Base-by-base conservation (phyloP, 192 early-diverging fungal species). In the Backusella tarrabulga region DNA sequence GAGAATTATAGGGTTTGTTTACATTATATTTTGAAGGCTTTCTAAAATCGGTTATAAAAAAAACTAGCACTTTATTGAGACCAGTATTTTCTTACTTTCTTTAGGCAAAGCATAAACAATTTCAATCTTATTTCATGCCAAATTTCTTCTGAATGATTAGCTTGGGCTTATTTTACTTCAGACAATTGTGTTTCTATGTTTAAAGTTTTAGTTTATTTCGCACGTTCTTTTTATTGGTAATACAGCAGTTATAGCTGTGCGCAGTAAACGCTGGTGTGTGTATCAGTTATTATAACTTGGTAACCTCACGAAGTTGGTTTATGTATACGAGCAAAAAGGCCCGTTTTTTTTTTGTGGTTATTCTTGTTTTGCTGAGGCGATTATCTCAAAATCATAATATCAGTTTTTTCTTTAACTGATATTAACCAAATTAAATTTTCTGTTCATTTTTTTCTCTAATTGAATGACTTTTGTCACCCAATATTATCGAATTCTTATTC, bases 201-300 rank as follows among this genome's bases (percentile, higher is more conserved):
- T 63, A 29, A 63, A 63, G 56, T 63, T 63, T 29, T 29, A 63
- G 56, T 63, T 63, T 63, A 26, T 63, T 63, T 63, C 56, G 56
- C 56, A 63, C 56, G 56, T 63, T 63, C 56, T 63, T 63, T 60
- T 3, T 63, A 29, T 29, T 29, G 56, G 56, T 63, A 23, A 63
- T 63, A 63, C 56, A 63, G 21, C 26, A 63, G 56, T 63, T 63
- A 23, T 63, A 63, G 12, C 9, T 29, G 56, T 63, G 56, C 56
- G 56, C 56, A 63, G 56, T 23, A 63, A 29, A 63, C 56, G 56
- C 56, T 29, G 46, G 56, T 63, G 56, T 60, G 54, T 63, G 56
- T 63, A 63, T 63, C 56, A 63, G 56, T 26, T 63, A 63, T 29
- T 63, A 63, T 63, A 63, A 63, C 56, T 63, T 63, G 56, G 56